phyloP scores from a whole-genome alignment of 495 filamentous ascomycete species.

The Penicillium riverlandense region DNA sequence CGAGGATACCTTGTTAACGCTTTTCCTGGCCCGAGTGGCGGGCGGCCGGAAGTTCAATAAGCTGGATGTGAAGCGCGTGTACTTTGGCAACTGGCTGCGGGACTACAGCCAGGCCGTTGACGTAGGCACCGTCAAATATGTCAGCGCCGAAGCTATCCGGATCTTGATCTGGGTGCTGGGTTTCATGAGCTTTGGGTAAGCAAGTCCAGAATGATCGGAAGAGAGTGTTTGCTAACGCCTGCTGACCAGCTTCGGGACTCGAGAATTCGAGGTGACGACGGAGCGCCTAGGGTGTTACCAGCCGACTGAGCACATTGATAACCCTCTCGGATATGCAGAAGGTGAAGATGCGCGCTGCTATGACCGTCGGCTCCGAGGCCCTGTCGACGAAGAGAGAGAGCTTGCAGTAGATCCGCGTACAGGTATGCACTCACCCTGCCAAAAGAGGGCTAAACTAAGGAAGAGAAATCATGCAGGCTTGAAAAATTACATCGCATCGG shows the following conservation, averaged over 20 bases:
- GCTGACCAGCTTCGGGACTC: constrained; percentile 62
- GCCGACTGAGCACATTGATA: constrained; percentile 85
- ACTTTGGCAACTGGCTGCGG: constrained; percentile 90
- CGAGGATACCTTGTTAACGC: constrained; percentile 74
- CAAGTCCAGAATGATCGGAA: background rate
- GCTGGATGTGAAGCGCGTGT: constrained; percentile 75
- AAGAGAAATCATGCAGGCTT: constrained; percentile 40
- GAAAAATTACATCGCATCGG: constrained; percentile 91
- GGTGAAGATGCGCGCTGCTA: constrained; percentile 80
- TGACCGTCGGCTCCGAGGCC: constrained; percentile 69
- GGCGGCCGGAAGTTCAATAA: constrained; percentile 84
- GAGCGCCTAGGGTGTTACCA: constrained; percentile 85
- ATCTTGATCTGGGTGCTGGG: constrained; percentile 64
- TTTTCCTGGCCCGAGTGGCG: constrained; percentile 67
- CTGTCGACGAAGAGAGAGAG: constrained; percentile 71
- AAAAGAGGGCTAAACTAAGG: no score
- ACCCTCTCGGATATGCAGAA: constrained; percentile 71
- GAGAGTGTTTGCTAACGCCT: constrained; percentile 43
- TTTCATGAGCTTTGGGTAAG: constrained; percentile 48
- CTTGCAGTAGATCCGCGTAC: constrained; percentile 67
- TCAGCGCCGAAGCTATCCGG: constrained; percentile 82
- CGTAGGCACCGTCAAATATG: constrained; percentile 80
- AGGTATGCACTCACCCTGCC: constrained; percentile 12
- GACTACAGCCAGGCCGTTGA: constrained; percentile 66
- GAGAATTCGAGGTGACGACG: constrained; percentile 84